phyloP scores from a whole-genome alignment of 345 rosid genomes.

The Salix koriyanagi region DNA sequence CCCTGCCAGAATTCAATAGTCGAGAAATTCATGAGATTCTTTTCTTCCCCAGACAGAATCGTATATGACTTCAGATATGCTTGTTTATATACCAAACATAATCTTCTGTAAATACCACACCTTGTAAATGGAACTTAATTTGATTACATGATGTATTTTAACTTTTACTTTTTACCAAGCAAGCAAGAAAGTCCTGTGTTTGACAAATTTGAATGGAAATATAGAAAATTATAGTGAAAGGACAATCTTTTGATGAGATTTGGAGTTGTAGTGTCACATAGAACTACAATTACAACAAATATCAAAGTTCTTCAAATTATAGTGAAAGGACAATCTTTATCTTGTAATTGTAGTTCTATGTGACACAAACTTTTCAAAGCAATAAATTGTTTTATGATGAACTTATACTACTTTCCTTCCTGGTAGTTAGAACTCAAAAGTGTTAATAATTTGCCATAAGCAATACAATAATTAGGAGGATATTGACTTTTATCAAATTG shows the following conservation, averaged over 20 bases:
- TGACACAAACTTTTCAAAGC: background rate
- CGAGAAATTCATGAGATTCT: background rate
- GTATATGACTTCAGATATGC: background rate
- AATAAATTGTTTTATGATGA: background rate
- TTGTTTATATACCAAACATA: background rate
- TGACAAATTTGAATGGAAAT: background rate
- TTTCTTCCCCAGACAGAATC: background rate
- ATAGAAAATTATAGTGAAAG: background rate
- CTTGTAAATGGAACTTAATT: background rate
- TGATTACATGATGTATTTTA: background rate
- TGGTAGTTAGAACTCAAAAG: background rate
- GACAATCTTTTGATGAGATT: background rate
- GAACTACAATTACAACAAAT: background rate
- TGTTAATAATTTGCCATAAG: background rate
- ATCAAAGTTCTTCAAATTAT: background rate
- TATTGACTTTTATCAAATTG: background rate
- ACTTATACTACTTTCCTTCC: background rate
- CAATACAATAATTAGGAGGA: background rate
- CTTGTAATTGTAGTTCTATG: no score
- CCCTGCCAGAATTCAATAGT: conserved; percentile 45
- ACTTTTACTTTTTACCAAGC: background rate
- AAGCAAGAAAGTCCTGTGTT: background rate
- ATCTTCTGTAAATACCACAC: background rate
- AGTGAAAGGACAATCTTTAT: no score
- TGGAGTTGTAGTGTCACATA: background rate